Evolutionary conservation across 257 asterid genomes (phyloP), one percentile per base, ranked within the genome.

Genomic region (Solanum pimpinellifolium): DNA sequence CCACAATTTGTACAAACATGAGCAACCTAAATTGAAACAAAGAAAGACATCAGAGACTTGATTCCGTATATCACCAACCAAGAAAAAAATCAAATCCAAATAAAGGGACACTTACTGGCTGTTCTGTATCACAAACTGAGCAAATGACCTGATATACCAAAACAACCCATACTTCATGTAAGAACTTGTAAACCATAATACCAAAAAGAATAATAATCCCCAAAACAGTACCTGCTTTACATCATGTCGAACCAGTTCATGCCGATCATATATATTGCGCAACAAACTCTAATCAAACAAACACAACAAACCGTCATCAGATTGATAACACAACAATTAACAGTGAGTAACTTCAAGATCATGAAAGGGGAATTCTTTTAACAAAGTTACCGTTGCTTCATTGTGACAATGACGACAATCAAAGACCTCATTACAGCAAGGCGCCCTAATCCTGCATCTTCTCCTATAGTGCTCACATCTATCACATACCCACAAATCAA

Each of bases 51-150:
- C 5, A 47, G 85, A 49, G 9, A 33, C 21, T 47, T 6, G 1
- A 29, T 47, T 80, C 69, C 6, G 0, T 27, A 10, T 29, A 80
- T 52, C 85, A 80, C 42, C 85, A 80, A 29, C 56, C 27, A 6
- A 80, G 68, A 29, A 29, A 11, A n/a, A 77, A 27, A 35, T 35
- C 11, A 39, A 42, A 12, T 0, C 46, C 47, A 60, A 85, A 49
- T 86, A 68, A 37, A 86, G 87, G 88, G 82, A 85, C 41, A 88
- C 95, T 49, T 92, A 97, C 99, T 11, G 98, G 97, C 87, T 97
- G 99, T 90, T 97, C 99, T 14, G 99, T 93, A 91, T 97, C 99
- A 77, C 99, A 97, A 91, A 96, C 99, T 83, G 96, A 90, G 88
- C 99, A 97, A 33, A 97, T 97, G 86, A 97, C 99, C 99, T 97